phyloP scores from a whole-genome alignment of 768 basidiomycete species.

The Leccinellum rugosiceps region DNA sequence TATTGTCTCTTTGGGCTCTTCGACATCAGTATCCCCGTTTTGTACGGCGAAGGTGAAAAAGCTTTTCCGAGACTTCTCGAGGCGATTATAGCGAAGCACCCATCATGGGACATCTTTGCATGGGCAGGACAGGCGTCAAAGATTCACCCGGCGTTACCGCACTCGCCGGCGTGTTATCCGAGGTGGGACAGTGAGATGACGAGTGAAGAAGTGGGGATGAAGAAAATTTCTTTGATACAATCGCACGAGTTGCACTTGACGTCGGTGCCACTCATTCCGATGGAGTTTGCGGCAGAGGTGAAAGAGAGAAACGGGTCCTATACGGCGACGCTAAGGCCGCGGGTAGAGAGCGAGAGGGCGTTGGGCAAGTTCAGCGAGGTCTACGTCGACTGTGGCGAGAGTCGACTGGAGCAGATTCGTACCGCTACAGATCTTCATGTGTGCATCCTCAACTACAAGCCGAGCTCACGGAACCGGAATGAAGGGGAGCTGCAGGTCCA shows the following conservation, averaged over 20 bases:
- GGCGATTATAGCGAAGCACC: constrained; percentile 10
- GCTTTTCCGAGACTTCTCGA: constrained; percentile 27
- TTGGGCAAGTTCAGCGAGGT: constrained; percentile 11
- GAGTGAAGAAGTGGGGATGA: constrained; percentile 9
- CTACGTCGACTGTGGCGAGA: constrained; percentile 13
- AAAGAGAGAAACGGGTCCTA: not conserved
- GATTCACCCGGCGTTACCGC: constrained; percentile 17
- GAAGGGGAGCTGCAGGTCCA: constrained; percentile 14
- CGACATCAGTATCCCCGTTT: constrained; percentile 19
- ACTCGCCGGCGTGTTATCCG: constrained; percentile 20
- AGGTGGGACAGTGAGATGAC: constrained; percentile 14
- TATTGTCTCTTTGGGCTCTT: constrained; percentile 30
- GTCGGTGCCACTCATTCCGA: constrained; percentile 23
- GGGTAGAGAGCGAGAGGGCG: not conserved
- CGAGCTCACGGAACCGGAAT: not conserved
- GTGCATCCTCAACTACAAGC: constrained; percentile 24
- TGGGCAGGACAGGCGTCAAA: constrained; percentile 23
- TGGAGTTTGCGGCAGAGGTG: constrained; percentile 5
- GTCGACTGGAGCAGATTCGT: constrained; percentile 12
- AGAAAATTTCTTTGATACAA: constrained; percentile 13
- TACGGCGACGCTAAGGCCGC: constrained; percentile 12
- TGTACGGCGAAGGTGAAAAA: constrained; percentile 30
- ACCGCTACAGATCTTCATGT: constrained; percentile 13
- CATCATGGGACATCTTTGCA: constrained; percentile 23
- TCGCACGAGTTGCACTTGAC: constrained; percentile 12